Evolutionary conservation across 2,329 filamentous ascomycete genomes (phyloP).

Genomic region (Triangularia verruculosa): DNA sequence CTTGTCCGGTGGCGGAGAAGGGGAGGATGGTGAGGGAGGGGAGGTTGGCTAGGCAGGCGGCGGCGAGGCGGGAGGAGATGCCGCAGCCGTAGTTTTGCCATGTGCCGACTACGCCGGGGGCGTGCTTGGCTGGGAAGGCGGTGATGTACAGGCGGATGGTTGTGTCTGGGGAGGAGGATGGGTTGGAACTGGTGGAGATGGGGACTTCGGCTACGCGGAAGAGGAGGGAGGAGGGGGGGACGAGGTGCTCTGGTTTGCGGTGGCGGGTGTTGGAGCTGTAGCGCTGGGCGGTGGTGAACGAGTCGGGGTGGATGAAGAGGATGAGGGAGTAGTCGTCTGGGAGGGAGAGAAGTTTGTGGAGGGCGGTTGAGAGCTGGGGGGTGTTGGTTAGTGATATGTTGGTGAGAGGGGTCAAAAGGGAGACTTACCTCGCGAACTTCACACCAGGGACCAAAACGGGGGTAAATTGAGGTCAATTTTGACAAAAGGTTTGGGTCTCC

Average conservation of each 20-base stretch:
- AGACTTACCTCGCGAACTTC: conserved; percentile 20
- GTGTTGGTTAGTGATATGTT: not conserved
- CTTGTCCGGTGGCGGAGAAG: conserved; percentile 23
- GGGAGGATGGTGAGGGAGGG: conserved; percentile 33
- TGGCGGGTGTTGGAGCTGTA: conserved; percentile 34
- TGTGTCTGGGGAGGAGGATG: not conserved
- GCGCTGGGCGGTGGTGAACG: conserved; percentile 27
- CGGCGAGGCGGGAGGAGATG: conserved; percentile 45
- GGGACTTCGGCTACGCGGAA: conserved; percentile 42
- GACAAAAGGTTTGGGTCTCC: conserved; percentile 38
- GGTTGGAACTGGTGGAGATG: too few relatives aligned
- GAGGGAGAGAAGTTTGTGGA: conserved; percentile 34
- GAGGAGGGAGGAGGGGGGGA: conserved; percentile 36
- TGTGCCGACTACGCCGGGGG: conserved; percentile 38
- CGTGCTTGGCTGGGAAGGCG: conserved; percentile 38
- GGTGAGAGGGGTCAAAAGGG: not conserved
- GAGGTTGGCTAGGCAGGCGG: conserved; percentile 40
- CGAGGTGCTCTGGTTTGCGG: conserved; percentile 34
- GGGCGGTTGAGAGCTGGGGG: conserved; percentile 37
- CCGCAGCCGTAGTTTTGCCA: conserved; percentile 48
- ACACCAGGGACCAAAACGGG: conserved; percentile 41
- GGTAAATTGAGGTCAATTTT: conserved; percentile 43
- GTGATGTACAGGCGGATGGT: conserved; percentile 46
- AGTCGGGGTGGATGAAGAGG: conserved; percentile 31
- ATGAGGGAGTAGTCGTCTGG: conserved; percentile 29